Evolutionary conservation across 805 yeast genomes (phyloP), one percentile per base, ranked within the genome.

Genomic region (Lachancea thermotolerans): DNA sequence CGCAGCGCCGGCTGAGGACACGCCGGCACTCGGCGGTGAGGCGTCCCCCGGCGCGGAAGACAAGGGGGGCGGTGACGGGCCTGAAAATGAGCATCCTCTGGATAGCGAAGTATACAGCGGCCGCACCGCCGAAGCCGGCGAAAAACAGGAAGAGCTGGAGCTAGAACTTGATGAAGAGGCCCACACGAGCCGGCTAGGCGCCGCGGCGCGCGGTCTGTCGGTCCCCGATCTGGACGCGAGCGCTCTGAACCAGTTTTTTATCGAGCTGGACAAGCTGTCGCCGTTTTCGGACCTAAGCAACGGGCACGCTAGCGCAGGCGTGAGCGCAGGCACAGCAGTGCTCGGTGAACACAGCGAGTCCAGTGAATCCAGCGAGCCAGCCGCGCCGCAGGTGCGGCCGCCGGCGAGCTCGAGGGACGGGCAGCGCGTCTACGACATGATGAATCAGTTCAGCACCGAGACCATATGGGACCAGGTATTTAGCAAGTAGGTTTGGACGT

Each of bases 391-490:
- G 25, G 6, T 7, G 25, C 25, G 25, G 25, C 25, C 25, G 7
- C 25, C 7, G 7, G 25, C 25, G 25, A 39, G 31, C 15, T 34
- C 63, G 4, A 65, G 55, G 34, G 87, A 82, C 49, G 82, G 81
- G 4, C 73, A 72, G 49, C 67, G 70, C 41, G 73, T 81, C 16
- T 78, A 72, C 56, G 85, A 81, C 53, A 65, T 82, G 68, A 73
- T 82, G 49, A 75, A 73, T 54, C 82, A 77, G 57, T 75, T 80
- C 39, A 81, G 84, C 3, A 73, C 78, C 2, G 87, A 81, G 45
- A 69, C 79, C 21, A 79, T 82, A 30, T 81, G 87, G 85, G 86
- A 79, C 37, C 64, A 59, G 36, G 52, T 55, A 32, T 55, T 58
- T 39, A 55, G 53, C 27, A 52, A 50, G 33, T 30, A 14, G 14